Evolutionary conservation across 768 basidiomycete species (phyloP).

Genomic region (Collybia sp.): DNA sequence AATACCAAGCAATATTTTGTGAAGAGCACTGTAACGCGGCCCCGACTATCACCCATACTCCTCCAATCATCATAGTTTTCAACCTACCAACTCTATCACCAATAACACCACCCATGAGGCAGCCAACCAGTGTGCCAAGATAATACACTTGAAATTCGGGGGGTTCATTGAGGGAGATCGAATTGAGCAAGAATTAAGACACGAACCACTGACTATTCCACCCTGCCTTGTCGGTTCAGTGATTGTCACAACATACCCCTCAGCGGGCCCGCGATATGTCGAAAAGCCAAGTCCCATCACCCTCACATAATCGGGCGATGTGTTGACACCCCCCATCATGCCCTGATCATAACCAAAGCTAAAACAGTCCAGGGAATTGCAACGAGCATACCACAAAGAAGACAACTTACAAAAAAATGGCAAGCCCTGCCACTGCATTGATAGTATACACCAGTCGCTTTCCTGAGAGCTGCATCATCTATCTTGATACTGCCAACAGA

Average conservation of each 20-base stretch:
- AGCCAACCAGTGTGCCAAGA: conserved; percentile 35
- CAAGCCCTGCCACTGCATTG: conserved; percentile 24
- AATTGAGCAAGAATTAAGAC: background rate
- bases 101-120: conserved; percentile 33
- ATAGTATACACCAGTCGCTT: conserved; percentile 19
- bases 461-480: conserved; percentile 9
- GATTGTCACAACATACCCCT: conserved; percentile 38
- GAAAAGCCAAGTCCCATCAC: conserved; percentile 35
- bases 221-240: conserved; percentile 38
- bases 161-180: background rate
- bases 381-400: background rate
- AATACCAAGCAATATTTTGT: conserved; percentile 34
- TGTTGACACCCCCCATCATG: conserved; percentile 45
- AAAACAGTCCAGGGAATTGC: background rate
- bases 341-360: conserved; percentile 47
- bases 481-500: no score
- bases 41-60: conserved; percentile 35
- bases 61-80: conserved; percentile 34
- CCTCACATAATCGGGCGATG: conserved; percentile 36
- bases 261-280: conserved; percentile 31
- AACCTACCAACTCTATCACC: conserved; percentile 36
- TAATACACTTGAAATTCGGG: conserved; percentile 27
- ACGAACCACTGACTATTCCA: conserved; percentile 37
- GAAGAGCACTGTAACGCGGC: conserved; percentile 37
- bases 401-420: conserved; percentile 24